Conservation (phyloP, 2,329 filamentous ascomycete species). For the Xylariales sp. region DNA sequence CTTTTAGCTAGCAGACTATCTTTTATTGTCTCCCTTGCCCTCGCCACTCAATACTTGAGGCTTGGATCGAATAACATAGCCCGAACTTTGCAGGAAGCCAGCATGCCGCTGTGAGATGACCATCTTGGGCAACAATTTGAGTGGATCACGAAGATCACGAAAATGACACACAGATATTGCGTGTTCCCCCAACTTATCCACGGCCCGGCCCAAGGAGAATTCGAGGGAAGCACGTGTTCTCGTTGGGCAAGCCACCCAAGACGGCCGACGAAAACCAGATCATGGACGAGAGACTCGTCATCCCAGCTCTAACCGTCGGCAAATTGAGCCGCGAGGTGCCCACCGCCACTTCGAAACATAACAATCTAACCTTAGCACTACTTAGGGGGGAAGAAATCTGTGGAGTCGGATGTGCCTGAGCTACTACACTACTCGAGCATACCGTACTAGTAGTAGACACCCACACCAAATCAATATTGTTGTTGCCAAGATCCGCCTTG, state of each 20-base stretch:
- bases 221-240: slow-evolving; percentile 35
- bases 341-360: slow-evolving; percentile 21
- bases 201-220: slow-evolving; percentile 24
- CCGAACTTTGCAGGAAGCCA: slow-evolving; percentile 27
- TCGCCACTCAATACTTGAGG: slow-evolving; percentile 8
- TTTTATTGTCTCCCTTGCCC: slow-evolving; percentile 1
- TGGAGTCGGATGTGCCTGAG: slow-evolving; percentile 42
- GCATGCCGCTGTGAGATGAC: slow-evolving; percentile 13
- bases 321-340: slow-evolving; percentile 38
- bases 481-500: slow-evolving; percentile 47
- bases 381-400: slow-evolving; percentile 23
- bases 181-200: slow-evolving; percentile 34
- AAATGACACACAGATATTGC: slow-evolving; percentile 29
- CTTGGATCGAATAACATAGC: slow-evolving; percentile 18
- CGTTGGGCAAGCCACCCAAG: slow-evolving; percentile 37
- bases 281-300: slow-evolving; percentile 40
- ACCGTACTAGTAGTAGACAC: slow-evolving; percentile 25
- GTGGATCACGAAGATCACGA: slow-evolving; percentile 31
- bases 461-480: slow-evolving; percentile 38
- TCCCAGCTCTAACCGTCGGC: slow-evolving; percentile 40
- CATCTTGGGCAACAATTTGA: slow-evolving; percentile 22
- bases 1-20: slow-evolving; percentile 7
- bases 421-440: neutral
- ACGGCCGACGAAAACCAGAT: slow-evolving; percentile 32
- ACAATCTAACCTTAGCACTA: slow-evolving; percentile 4